Evolutionary conservation across 805 yeast species (phyloP).

Genomic region (Lipomyces starkeyi): DNA sequence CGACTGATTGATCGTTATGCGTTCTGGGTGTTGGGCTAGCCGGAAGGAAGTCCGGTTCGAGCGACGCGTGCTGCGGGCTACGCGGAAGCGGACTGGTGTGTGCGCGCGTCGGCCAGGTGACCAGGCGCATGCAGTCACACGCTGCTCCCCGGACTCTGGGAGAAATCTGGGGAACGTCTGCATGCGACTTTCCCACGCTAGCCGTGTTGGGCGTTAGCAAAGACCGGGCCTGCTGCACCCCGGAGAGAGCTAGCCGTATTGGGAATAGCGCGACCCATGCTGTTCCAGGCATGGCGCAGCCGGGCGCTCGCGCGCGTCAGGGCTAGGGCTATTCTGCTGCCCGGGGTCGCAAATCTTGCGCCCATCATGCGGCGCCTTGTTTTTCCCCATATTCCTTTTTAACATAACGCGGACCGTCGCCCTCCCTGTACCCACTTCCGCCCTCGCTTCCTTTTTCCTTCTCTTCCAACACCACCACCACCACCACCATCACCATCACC

Average conservation of each 20-base stretch:
- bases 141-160: background rate
- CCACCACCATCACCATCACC: background rate
- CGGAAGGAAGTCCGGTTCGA: too few species aligned
- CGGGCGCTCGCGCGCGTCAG: background rate
- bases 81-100: background rate
- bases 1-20: too few species aligned
- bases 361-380: slow-evolving; percentile 1
- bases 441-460: background rate
- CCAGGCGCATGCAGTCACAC: background rate
- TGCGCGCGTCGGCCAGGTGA: background rate
- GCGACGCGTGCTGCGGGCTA: background rate
- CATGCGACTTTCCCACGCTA: background rate
- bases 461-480: background rate
- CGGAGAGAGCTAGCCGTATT: background rate
- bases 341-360: background rate
- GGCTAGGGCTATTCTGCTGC: background rate
- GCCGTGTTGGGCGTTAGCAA: background rate
- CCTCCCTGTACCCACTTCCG: background rate
- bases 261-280: background rate
- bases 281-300: background rate
- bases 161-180: background rate
- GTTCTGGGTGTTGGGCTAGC: too few species aligned
- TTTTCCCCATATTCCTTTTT: background rate
- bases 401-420: background rate
- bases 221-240: background rate